Percentiles rank a stretch among this genome's conserved stretches.
Evolutionary conservation across 768 basidiomycete genomes (phyloP).

Genomic region (Kwoniella heveanensis): DNA sequence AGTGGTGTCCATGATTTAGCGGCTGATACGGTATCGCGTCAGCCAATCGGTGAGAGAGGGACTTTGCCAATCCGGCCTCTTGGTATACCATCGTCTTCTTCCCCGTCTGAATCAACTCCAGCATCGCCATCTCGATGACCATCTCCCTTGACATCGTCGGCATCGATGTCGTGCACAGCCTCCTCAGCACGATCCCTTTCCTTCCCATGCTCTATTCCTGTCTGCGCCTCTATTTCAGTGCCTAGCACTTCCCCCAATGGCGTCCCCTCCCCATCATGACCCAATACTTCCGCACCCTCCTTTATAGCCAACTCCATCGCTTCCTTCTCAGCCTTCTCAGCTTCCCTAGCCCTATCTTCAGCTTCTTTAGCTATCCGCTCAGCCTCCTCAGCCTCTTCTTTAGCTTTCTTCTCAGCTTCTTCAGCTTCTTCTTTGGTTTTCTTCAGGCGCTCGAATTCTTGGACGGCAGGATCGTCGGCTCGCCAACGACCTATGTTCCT

Average conservation of each 20-base stretch:
- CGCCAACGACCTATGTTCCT: conserved; percentile 35
- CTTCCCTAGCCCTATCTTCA: conserved; percentile 15
- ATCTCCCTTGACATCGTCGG: not conserved
- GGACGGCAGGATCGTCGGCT: conserved; percentile 36
- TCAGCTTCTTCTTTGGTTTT: conserved; percentile 38
- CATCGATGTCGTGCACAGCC: not conserved
- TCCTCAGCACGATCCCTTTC: not conserved
- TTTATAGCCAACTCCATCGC: not conserved
- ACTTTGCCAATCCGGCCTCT: conserved; percentile 11
- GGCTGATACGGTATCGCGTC: too few relatives aligned
- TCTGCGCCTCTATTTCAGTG: too few relatives aligned
- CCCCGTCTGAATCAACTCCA: too few relatives aligned
- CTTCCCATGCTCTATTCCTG: too few relatives aligned
- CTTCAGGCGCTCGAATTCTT: conserved; percentile 37
- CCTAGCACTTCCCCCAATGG: not conserved
- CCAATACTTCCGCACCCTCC: conserved; percentile 1
- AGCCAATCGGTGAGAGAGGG: conserved; percentile 11
- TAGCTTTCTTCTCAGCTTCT: conserved; percentile 16
- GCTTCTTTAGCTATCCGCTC: conserved; percentile 12
- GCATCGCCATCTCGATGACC: too few relatives aligned
- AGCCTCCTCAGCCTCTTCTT: conserved; percentile 14
- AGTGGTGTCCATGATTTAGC: too few relatives aligned
- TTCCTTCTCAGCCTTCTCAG: conserved; percentile 7
- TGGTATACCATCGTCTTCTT: conserved; percentile 2
- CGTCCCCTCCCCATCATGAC: not conserved